Percentiles rank a stretch among this genome's conserved stretches.
Evolutionary conservation across 495 filamentous ascomycete species (phyloP).

Genomic region (Talaromyces proteolyticus): DNA sequence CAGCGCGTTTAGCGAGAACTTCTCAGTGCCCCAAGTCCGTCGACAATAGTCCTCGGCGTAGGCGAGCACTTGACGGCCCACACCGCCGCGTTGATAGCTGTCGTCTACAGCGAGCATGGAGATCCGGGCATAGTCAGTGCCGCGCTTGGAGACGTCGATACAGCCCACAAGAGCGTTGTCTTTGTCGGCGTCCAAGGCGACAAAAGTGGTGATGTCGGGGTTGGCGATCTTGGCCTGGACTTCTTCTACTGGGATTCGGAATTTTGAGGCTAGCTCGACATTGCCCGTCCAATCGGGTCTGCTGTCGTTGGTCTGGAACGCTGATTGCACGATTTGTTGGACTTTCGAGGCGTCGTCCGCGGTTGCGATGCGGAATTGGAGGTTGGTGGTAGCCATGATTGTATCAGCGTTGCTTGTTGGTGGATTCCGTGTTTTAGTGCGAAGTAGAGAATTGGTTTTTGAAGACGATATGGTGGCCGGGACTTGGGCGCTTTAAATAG

Average conservation of each 20-base stretch:
- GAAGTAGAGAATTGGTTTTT: too few relatives aligned
- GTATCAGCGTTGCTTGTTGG: too few relatives aligned
- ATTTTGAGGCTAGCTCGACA: constrained; percentile 22
- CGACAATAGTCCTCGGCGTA: constrained; percentile 33
- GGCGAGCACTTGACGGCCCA: constrained; percentile 31
- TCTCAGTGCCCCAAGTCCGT: constrained; percentile 19
- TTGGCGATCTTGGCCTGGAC: constrained; percentile 32
- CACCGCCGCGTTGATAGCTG: constrained; percentile 25
- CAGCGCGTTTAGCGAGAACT: constrained; percentile 31
- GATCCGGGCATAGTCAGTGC: constrained; percentile 21
- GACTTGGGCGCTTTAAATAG: too few relatives aligned
- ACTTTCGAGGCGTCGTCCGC: constrained; percentile 19
- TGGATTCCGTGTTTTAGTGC: too few relatives aligned
- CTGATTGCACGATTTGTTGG: constrained; percentile 28
- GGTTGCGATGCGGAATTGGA: constrained; percentile 24
- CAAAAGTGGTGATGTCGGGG: constrained; percentile 26
- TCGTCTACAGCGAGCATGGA: constrained; percentile 36
- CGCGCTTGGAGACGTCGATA: constrained; percentile 23
- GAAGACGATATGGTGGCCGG: too few relatives aligned
- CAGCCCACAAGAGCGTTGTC: constrained; percentile 21
- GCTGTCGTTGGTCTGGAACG: constrained; percentile 34
- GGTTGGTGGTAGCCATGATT: constrained; percentile 9
- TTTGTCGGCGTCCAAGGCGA: constrained; percentile 15
- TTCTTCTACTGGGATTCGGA: constrained; percentile 19
- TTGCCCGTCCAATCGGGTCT: constrained; percentile 32